Evolutionary conservation across 1,139 yeast genomes (phyloP).

Genomic region (Suhomyces bolitotheri): DNA sequence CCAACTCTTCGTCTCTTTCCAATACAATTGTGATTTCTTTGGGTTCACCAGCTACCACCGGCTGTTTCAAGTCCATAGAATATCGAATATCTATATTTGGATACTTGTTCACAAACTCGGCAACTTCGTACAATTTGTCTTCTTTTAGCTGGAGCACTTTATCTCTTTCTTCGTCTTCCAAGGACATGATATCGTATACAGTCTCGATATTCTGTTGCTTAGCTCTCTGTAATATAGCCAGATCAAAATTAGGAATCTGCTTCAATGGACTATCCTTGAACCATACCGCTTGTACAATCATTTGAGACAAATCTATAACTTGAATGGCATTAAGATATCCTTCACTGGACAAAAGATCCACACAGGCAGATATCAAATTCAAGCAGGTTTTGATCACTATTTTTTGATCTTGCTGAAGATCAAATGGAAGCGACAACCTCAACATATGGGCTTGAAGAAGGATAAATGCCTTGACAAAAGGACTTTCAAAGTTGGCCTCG

Average conservation of each 20-base stretch:
- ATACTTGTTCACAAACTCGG: slow-evolving; percentile 83
- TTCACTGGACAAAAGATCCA: slow-evolving; percentile 77
- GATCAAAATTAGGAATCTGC: slow-evolving; percentile 74
- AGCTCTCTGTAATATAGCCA: slow-evolving; percentile 60
- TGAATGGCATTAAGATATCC: slow-evolving; percentile 76
- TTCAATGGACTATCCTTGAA: slow-evolving; percentile 67
- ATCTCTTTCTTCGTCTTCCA: slow-evolving; percentile 79
- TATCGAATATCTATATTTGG: slow-evolving; percentile 80
- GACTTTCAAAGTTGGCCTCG: slow-evolving; percentile 46
- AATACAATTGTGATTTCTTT: slow-evolving; percentile 52
- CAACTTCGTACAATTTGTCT: slow-evolving; percentile 58
- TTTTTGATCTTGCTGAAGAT: slow-evolving; percentile 58
- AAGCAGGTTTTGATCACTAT: slow-evolving; percentile 50
- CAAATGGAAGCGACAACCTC: slow-evolving; percentile 55
- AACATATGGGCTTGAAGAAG: slow-evolving; percentile 82
- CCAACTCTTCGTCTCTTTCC: slow-evolving; percentile 75
- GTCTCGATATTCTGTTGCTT: slow-evolving; percentile 57
- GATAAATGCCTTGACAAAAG: slow-evolving; percentile 69
- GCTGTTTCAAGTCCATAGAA: slow-evolving; percentile 42
- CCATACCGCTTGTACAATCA: slow-evolving; percentile 89
- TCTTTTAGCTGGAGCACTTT: slow-evolving; percentile 58
- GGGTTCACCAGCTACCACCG: slow-evolving; percentile 46
- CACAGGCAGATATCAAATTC: slow-evolving; percentile 60
- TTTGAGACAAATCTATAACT: slow-evolving; percentile 87
- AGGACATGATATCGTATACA: slow-evolving; percentile 80